Base-by-base conservation (phyloP, 306 rosid genomes). In the Quercus dentata region DNA sequence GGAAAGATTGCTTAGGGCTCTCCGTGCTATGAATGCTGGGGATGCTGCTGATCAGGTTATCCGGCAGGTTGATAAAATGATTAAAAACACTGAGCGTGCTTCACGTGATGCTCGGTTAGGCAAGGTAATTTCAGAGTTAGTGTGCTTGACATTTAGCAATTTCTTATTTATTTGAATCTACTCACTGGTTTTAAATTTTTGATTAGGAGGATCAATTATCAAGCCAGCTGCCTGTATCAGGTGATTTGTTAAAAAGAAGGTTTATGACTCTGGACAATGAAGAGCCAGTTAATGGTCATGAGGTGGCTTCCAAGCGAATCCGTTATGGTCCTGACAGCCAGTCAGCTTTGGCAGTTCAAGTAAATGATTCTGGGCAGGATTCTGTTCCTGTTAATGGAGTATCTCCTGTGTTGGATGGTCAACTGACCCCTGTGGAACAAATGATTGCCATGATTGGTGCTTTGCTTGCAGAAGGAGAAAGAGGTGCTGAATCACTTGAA, bases 371-470 rank as follows among this genome's bases (percentile, higher is more conserved):
- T 71, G 90, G 79, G 79, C 84, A 82, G 77, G 94, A 87, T 78
- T 76, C 79, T 77, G 69, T 72, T 83, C 73, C 87, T 83, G 78
- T 65, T 44, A 93, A 88, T 33, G 97, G 95, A 71, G 83, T 76
- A 52, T 75, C 97, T 79, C 87, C 97, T 65, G 71, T 83, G 20
- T 74, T 90, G 69, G 96, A 93, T 80, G 86, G 85, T 38, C 94
- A 90, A 80, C 74, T 88, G 80, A 80, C 88, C 83, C 97, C 97
- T 52, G 99, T 89, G 80, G 99, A 95, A 86, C 97, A 95, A 85
- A 95, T 95, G 99, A 90, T 95, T 89, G 90, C 97, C 3, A 79
- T 95, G 84, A 95, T 95, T 77, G 98, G 99, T 76, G 99, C 99
- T 67, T 89, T 95, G 87, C 91, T 95, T 79, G 99, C 98, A 80